Percentiles rank a stretch among this genome's conserved stretches.
phyloP scores from a whole-genome alignment of 1,284 basidiomycete genomes.

The Chondrostereum purpureum region DNA sequence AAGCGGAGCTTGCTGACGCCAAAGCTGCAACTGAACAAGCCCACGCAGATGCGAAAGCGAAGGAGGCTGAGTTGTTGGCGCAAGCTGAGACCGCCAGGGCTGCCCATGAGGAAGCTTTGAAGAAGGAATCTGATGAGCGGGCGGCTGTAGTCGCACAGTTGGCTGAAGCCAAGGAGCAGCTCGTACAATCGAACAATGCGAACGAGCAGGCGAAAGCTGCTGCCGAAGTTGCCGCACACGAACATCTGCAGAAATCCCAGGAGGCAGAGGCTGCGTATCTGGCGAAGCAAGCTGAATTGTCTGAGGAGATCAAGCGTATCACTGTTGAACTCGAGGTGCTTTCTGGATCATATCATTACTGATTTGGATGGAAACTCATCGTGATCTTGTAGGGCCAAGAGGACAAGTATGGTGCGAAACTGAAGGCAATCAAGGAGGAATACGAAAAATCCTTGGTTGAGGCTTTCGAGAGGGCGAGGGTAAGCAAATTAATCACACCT shows the following conservation, averaged over 20 bases:
- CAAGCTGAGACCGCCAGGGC: conserved; percentile 35
- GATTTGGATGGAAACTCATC: conserved; percentile 4
- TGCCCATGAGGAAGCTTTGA: conserved; percentile 41
- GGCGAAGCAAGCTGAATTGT: conserved; percentile 47
- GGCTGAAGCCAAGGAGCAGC: conserved; percentile 39
- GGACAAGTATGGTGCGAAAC: conserved; percentile 56
- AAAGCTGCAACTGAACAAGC: conserved; percentile 43
- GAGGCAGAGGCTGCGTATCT: conserved; percentile 43
- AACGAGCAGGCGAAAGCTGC: conserved; percentile 46
- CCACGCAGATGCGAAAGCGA: conserved; percentile 44
- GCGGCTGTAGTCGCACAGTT: conserved; percentile 38
- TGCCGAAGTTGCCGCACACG: conserved; percentile 35
- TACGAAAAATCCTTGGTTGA: conserved; percentile 59
- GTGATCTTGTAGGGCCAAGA: conserved; percentile 51
- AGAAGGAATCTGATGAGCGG: conserved; percentile 39
- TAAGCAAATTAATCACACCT: conserved; percentile 19
- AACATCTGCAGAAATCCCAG: conserved; percentile 41
- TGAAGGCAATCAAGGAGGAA: conserved; percentile 61
- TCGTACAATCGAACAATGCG: conserved; percentile 34
- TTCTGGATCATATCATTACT: conserved; percentile 7
- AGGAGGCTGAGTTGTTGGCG: conserved; percentile 39
- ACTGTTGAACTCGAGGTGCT: conserved; percentile 58
- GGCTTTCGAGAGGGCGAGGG: conserved; percentile 74
- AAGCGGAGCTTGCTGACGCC: conserved; percentile 43
- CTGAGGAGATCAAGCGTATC: conserved; percentile 51